Base-by-base conservation (phyloP, 768 basidiomycete species). In the Artomyces pyxidatus region DNA sequence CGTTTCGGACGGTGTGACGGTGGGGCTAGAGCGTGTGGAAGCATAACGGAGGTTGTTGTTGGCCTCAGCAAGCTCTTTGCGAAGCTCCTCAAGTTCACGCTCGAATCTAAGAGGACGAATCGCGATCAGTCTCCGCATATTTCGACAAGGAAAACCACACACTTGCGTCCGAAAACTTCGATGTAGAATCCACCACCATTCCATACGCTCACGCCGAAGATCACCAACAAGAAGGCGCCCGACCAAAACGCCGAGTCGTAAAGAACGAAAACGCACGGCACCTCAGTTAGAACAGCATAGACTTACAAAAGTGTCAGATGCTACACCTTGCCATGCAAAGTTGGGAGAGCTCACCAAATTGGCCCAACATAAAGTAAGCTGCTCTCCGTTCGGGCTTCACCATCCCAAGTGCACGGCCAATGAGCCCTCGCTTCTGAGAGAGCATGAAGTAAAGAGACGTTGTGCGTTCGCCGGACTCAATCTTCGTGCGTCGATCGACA, bases 91-190 rank as follows among this genome's bases (percentile, higher is more conserved):
- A 22, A 96, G 70, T 65, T 96, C 93, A 23, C 88, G 80, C 65
- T 96, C 93, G 58, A 96, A 96, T 63, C 92, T 94, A 57, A 1
- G 42, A 23, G 45, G 32, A 39, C 14, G 14, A 50, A 39, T 50
- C n/a, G 53, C 47, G 28, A 50, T 54, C 11, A 39, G 27, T 6
- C 11, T 12, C 12, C n/a, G n/a, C 6, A 11, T 37, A 22, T 11
- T 30, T 6, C 37, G 12, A 42, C 50, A 27, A 42, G 23, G 16
- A 28, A 9, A 21, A n/a, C 19, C 50, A 77, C 89, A 57, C 54
- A 94, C 93, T 96, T 95, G 68, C 93, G 81, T 25, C 93, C 93
- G 61, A 95, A 96, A 17, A 96, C 93, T 64, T 96, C 93, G 47
- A 96, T 93, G 64, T 96, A 96, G 72, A 84, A 96, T 1, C 88